A percentile compares a stretch with the other conserved stretches of the same genome.
These are phyloP conservation scores for Neofusicoccum sp. DNA, from an alignment of 2,329 filamentous ascomycete species.

Conservation along the genomic window DNA sequence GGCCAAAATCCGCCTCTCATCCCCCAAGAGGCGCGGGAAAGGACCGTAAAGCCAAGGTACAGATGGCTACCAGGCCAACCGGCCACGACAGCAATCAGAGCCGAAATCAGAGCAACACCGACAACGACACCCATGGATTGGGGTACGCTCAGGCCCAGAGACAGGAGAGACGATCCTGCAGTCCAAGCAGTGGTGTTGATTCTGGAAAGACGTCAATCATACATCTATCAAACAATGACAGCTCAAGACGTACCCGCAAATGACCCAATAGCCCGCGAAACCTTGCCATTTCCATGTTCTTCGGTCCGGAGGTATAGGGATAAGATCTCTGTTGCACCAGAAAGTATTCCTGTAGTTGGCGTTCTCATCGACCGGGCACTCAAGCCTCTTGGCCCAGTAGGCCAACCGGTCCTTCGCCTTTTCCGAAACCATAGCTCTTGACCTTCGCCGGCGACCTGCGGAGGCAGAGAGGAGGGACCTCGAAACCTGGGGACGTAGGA, in stretches of 20 bases:
- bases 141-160: slow-evolving; percentile 29
- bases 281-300: slow-evolving; percentile 17
- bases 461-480: neutral
- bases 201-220: neutral
- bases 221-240: neutral
- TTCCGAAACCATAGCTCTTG: neutral
- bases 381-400: slow-evolving; percentile 17
- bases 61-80: slow-evolving; percentile 37
- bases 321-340: slow-evolving; percentile 16
- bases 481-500: neutral
- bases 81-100: slow-evolving; percentile 33
- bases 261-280: slow-evolving; percentile 17
- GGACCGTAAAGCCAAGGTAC: slow-evolving; percentile 36
- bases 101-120: slow-evolving; percentile 33
- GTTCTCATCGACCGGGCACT: slow-evolving; percentile 14
- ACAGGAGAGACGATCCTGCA: slow-evolving; percentile 8
- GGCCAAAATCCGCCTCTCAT: slow-evolving; percentile 26
- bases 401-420: slow-evolving; percentile 1
- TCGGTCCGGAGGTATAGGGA: slow-evolving; percentile 7
- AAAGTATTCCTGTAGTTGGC: slow-evolving; percentile 14
- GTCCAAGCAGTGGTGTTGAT: slow-evolving; percentile 18
- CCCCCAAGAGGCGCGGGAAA: slow-evolving; percentile 25
- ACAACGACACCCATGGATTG: slow-evolving; percentile 34
- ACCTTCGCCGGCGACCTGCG: neutral
- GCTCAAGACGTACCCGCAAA: neutral